These are phyloP conservation scores for Aspergillus vadensis DNA, from an alignment of 2,329 filamentous ascomycete genomes.

Conservation along the genomic window DNA sequence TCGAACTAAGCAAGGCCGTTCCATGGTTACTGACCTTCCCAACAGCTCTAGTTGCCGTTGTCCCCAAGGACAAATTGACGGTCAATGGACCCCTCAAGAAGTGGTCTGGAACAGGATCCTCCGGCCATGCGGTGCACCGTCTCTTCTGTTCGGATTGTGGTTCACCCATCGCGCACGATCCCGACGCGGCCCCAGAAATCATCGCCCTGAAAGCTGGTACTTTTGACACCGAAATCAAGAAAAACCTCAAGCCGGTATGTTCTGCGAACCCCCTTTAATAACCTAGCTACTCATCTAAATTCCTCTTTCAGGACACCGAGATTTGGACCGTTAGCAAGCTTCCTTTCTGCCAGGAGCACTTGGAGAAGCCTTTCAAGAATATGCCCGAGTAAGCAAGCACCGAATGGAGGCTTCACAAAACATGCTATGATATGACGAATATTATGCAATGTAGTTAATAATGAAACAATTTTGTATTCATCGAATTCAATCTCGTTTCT, in stretches of 20 bases:
- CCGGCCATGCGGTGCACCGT: conserved; percentile 66
- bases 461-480: conserved; percentile 2
- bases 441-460: conserved; percentile 11
- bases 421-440: conserved; percentile 12
- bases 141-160: conserved; percentile 71
- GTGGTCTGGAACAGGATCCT: conserved; percentile 61
- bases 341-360: conserved; percentile 68
- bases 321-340: conserved; percentile 71
- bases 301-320: conserved; percentile 56
- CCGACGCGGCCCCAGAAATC: conserved; percentile 68
- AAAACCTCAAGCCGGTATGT: conserved; percentile 62
- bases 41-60: conserved; percentile 64
- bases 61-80: conserved; percentile 66
- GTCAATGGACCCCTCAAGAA: conserved; percentile 67
- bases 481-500: background rate
- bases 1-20: background rate
- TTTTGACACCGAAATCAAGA: conserved; percentile 65
- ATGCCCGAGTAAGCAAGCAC: conserved; percentile 58
- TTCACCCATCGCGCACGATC: conserved; percentile 70
- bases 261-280: background rate
- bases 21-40: conserved; percentile 5
- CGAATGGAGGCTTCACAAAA: background rate
- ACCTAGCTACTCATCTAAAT: background rate
- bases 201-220: conserved; percentile 70
- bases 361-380: conserved; percentile 63